These are phyloP conservation scores for Sabuloglossum arenarium DNA, from an alignment of 495 filamentous ascomycete genomes.

Conservation along the genomic window DNA sequence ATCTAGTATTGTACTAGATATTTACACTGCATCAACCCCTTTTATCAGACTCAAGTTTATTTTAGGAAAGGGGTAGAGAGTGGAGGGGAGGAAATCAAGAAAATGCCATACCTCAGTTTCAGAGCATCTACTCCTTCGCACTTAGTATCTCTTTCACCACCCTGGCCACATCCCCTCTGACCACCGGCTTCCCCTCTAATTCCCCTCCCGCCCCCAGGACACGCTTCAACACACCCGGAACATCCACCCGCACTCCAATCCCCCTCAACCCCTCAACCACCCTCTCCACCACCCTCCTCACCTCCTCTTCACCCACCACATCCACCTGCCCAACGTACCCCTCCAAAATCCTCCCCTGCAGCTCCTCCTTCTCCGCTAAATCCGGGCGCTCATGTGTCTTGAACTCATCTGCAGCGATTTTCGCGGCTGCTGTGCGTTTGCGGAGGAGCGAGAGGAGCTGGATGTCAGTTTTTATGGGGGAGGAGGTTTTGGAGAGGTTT, in stretches of 20 bases:
- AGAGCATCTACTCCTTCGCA: neutral
- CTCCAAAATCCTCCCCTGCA: conserved; percentile 31
- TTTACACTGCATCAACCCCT: too few relatives aligned
- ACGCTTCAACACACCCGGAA: conserved; percentile 26
- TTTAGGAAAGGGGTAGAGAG: too few relatives aligned
- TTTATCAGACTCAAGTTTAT: too few relatives aligned
- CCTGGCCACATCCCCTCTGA: conserved; percentile 11
- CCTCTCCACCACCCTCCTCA: conserved; percentile 23
- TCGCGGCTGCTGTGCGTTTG: conserved; percentile 27
- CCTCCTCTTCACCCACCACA: conserved; percentile 27
- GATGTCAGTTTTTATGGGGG: conserved; percentile 34
- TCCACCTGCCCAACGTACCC: conserved; percentile 33
- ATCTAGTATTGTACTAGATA: too few relatives aligned
- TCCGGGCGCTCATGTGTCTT: conserved; percentile 28
- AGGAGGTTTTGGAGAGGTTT: conserved; percentile 36
- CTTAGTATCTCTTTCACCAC: neutral
- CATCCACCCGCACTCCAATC: conserved; percentile 21
- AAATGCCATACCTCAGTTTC: neutral
- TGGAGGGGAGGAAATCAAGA: neutral
- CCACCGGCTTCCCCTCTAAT: conserved; percentile 32
- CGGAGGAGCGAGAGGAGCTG: conserved; percentile 36
- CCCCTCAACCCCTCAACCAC: conserved; percentile 24
- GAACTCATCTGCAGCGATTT: conserved; percentile 31
- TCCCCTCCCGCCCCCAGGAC: conserved; percentile 25
- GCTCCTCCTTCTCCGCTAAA: conserved; percentile 35